Evolutionary conservation across 2,329 filamentous ascomycete genomes (phyloP).

Genomic region (Paracoccidioides lutzii): DNA sequence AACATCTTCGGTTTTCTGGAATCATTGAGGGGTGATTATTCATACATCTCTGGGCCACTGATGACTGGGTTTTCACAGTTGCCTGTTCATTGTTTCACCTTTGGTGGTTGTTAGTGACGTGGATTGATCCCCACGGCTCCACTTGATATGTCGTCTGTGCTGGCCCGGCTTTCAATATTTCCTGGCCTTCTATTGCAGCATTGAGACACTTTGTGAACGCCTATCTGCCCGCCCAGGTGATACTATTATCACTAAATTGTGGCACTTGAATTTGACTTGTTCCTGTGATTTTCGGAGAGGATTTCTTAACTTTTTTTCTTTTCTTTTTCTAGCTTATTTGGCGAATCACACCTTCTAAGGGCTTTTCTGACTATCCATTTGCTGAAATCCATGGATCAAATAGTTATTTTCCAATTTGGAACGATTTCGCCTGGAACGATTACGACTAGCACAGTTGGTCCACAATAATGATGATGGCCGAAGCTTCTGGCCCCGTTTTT

Average conservation of each 20-base stretch:
- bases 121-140: neutral
- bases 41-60: neutral
- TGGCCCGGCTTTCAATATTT: neutral
- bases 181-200: neutral
- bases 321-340: neutral
- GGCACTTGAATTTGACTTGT: neutral
- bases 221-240: neutral
- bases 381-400: neutral
- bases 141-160: neutral
- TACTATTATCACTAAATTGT: neutral
- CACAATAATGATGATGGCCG: conserved; percentile 15
- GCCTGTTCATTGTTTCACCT: neutral
- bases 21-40: too few species aligned
- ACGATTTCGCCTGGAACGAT: conserved; percentile 21
- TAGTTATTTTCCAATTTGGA: conserved; percentile 32
- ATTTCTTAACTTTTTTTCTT: neutral
- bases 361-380: conserved; percentile 10
- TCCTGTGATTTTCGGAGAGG: neutral
- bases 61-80: neutral
- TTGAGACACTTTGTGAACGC: neutral
- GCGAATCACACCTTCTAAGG: neutral
- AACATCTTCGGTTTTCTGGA: too few species aligned
- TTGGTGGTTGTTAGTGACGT: neutral
- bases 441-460: conserved; percentile 20
- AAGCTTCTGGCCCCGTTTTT: conserved; percentile 10